A percentile compares a stretch with the other conserved stretches of the same genome.
These are phyloP conservation scores for Aspergillus leporis DNA, from an alignment of 495 filamentous ascomycete species.

Conservation along the genomic window DNA sequence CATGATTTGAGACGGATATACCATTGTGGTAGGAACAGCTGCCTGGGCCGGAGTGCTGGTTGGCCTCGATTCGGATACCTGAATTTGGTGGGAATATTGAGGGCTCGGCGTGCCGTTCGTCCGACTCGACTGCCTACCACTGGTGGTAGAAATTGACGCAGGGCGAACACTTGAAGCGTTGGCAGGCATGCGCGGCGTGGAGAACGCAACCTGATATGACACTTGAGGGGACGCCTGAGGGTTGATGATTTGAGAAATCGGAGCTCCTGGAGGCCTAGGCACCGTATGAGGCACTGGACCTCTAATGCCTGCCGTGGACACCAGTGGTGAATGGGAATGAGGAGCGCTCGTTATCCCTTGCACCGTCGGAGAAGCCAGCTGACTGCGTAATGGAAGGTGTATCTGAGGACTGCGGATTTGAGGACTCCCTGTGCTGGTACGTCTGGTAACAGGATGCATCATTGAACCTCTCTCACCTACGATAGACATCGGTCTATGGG, in stretches of 20 bases:
- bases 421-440: background rate
- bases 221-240: background rate
- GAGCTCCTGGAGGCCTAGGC: background rate
- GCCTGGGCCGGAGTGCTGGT: background rate
- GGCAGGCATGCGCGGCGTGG: background rate
- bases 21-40: background rate
- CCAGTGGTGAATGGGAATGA: background rate
- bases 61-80: background rate
- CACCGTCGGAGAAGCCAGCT: background rate
- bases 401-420: background rate
- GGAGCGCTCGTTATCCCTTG: background rate
- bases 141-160: background rate
- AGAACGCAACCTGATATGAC: background rate
- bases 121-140: conserved; percentile 1
- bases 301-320: background rate
- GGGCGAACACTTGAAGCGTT: background rate
- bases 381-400: background rate
- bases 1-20: conserved; percentile 5
- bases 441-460: background rate
- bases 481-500: background rate
- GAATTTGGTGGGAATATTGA: background rate
- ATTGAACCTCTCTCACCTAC: background rate
- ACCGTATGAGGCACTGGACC: background rate
- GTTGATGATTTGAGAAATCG: background rate
- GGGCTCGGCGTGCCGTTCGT: background rate